phyloP scores from a whole-genome alignment of 441 rosid genomes.

The Croton laevigatus region DNA sequence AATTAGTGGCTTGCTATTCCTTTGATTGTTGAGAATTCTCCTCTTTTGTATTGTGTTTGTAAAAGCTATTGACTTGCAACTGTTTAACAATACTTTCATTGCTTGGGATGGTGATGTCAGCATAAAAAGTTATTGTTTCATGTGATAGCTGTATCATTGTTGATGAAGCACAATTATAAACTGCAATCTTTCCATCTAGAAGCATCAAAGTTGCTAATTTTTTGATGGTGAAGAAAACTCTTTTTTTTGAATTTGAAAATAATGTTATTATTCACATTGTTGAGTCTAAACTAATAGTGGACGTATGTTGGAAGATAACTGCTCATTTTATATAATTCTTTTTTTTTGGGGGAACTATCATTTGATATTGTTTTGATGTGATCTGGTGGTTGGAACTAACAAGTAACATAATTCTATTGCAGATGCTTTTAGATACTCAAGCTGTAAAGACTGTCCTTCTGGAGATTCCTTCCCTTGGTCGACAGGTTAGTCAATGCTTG shows the following conservation, averaged over 20 bases:
- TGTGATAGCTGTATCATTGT: neutral
- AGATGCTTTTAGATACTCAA: slow-evolving; percentile 99
- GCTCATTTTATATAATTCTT: neutral
- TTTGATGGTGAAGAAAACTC: neutral
- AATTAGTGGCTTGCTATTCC: slow-evolving; percentile 4
- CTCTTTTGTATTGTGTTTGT: neutral
- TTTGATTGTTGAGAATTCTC: neutral
- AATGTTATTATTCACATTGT: neutral
- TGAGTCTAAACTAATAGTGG: neutral
- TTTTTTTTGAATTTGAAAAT: neutral
- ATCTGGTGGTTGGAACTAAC: neutral
- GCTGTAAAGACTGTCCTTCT: slow-evolving; percentile 95
- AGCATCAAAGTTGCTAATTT: neutral
- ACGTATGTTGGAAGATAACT: neutral
- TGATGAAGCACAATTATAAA: slow-evolving; percentile 1
- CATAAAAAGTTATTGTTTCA: neutral
- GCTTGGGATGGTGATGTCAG: neutral
- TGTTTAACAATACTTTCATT: neutral
- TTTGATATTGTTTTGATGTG: slow-evolving; percentile 9
- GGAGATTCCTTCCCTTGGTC: slow-evolving; percentile 90
- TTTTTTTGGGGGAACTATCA: neutral
- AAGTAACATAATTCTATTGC: slow-evolving; percentile 30
- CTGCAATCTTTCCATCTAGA: neutral
- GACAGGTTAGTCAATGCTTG: slow-evolving; percentile 55
- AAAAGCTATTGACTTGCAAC: neutral